Base-by-base conservation (phyloP, 202 grass and related monocot genomes). In the Schoenoplectus tabernaemontani region DNA sequence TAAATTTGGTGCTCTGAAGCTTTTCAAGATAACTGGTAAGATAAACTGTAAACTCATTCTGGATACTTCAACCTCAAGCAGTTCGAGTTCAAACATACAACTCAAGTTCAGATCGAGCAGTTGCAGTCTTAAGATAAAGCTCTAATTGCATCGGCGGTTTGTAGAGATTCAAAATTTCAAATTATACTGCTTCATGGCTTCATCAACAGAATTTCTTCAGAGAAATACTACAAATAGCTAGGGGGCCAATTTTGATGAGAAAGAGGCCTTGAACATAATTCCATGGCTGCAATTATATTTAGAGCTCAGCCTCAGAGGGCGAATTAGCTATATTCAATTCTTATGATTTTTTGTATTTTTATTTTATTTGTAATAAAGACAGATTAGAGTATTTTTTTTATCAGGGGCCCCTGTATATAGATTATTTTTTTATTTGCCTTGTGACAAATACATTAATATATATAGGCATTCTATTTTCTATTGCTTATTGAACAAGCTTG, bases 121-220 rank as follows among this genome's bases (percentile, higher is more conserved):
- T 51, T 98, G 96, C 89, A 92, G 59, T 19, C 85, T 98, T 39
- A 98, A 90, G 83, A 60, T 98, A 39, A 98, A 92, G 85, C 8
- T 93, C 22, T 97, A 78, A 62, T 70, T 16, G n/a, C 4, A 9
- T 5, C 9, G n/a, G 8, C 13, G 2, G 26, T 47, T 79, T 46
- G 30, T 54, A 3, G 22, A 80, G 58, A 80, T 80, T 64, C 78
- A 34, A 64, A 80, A 12, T 50, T 80, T 53, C 47, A 75, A 54
- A 75, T 36, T 20, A 72, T 24, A 3, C 22, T 16, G 23, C 20
- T n/a, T n/a, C n/a, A n/a, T n/a, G n/a, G n/a, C 22, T 72, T 72
- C 39, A 24, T 46, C 64, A 69, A 44, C 39, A 69, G 39, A 44
- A 6, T 39, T 44, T 4, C 37, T 70, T 80, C 68, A 64, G 65